Percentiles rank a stretch among this genome's conserved stretches.
Conservation (phyloP, 2,329 filamentous ascomycete genomes). For the Aspergillus neoniger region DNA sequence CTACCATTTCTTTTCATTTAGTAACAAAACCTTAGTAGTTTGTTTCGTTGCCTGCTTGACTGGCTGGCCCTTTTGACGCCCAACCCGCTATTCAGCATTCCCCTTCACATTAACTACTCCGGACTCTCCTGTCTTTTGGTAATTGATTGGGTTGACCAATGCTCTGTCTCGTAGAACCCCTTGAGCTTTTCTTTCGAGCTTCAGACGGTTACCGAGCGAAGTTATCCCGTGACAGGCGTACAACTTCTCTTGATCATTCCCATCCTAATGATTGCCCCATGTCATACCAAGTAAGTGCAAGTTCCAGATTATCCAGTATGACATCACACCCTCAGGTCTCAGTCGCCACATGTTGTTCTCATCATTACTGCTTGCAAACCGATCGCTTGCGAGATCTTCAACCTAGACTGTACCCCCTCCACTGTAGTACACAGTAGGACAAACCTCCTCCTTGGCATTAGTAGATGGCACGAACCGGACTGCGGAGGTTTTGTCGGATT, state of each 20-base stretch:
- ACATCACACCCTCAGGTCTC: not conserved
- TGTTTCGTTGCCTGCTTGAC: not conserved
- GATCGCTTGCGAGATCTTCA: not conserved
- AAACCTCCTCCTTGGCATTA: too few species aligned
- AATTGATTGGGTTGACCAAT: not conserved
- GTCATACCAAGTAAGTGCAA: not conserved
- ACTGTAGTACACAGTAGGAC: too few species aligned
- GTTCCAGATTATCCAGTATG: not conserved
- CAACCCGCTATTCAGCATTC: not conserved
- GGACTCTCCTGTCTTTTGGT: not conserved
- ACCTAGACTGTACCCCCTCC: not conserved
- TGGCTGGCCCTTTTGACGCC: not conserved
- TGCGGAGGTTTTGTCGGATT: not conserved
- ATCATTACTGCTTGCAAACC: not conserved
- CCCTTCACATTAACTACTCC: too few species aligned
- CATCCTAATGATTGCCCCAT: not conserved
- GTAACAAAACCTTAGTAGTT: too few species aligned
- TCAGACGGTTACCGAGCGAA: too few species aligned
- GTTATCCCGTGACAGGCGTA: not conserved
- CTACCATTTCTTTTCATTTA: not conserved
- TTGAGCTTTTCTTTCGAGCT: too few species aligned
- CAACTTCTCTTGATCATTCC: not conserved
- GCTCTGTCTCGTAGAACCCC: too few species aligned
- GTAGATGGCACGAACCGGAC: not conserved
- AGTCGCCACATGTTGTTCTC: not conserved